Evolutionary conservation across 1,139 yeast genomes (phyloP).

Genomic region (Spathaspora sp.): DNA sequence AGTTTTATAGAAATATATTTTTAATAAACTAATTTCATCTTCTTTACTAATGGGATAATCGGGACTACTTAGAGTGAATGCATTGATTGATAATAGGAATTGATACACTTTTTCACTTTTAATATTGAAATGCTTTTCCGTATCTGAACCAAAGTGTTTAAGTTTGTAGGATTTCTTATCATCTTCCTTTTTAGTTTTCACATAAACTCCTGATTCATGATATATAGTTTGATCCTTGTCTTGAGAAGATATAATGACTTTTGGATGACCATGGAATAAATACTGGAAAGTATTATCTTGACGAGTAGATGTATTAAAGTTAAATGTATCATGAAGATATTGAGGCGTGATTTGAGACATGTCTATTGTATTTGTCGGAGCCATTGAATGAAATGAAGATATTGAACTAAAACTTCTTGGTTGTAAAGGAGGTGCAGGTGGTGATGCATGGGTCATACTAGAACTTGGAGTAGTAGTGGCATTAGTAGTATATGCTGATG

Average conservation of each 20-base stretch:
- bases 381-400: constrained; percentile 3
- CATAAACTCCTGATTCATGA: constrained; percentile 31
- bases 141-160: constrained; percentile 14
- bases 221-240: constrained; percentile 23
- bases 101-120: constrained; percentile 18
- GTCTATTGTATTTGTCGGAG: constrained; percentile 6
- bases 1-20: constrained; percentile 31
- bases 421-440: not conserved
- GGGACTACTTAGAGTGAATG: constrained; percentile 32
- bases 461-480: not conserved
- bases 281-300: constrained; percentile 22
- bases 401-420: constrained; percentile 6
- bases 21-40: constrained; percentile 23
- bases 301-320: constrained; percentile 25
- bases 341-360: constrained; percentile 20
- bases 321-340: constrained; percentile 23
- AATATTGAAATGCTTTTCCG: constrained; percentile 17
- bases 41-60: constrained; percentile 20
- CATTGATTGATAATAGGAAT: constrained; percentile 27
- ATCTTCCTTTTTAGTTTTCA: constrained; percentile 16
- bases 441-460: not conserved
- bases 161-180: constrained; percentile 13
- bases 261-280: constrained; percentile 29
- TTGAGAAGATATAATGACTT: constrained; percentile 23
- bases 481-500: not conserved